phyloP scores from a whole-genome alignment of 169 alveolate genomes.

The Eimeria falciformis region DNA sequence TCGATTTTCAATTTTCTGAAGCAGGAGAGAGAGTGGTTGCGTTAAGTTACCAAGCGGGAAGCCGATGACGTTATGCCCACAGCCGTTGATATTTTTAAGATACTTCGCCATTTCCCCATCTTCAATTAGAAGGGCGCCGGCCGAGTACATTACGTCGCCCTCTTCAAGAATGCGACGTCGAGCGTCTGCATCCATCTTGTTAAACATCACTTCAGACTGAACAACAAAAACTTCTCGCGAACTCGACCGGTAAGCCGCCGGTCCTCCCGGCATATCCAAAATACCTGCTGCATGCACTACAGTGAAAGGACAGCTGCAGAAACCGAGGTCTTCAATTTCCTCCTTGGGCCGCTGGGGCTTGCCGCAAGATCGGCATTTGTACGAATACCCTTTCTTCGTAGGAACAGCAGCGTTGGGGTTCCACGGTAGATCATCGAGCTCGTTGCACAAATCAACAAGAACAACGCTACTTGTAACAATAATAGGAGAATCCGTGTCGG shows the following conservation, averaged over 20 bases:
- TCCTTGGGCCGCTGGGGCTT: neutral
- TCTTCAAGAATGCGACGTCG: constrained; percentile 49
- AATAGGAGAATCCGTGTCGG: constrained; percentile 46
- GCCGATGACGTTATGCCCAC: constrained; percentile 67
- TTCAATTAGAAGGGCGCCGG: constrained; percentile 59
- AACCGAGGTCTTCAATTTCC: neutral
- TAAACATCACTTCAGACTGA: constrained; percentile 28
- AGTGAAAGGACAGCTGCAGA: constrained; percentile 30
- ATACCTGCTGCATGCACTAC: constrained; percentile 66
- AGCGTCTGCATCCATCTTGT: constrained; percentile 4
- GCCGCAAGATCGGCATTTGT: constrained; percentile 51
- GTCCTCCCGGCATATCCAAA: constrained; percentile 29
- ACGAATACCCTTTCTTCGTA: constrained; percentile 6
- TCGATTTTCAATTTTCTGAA: constrained; percentile 15
- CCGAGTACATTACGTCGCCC: constrained; percentile 64
- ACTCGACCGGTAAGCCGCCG: neutral
- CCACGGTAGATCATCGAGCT: constrained; percentile 42
- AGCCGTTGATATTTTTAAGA: constrained; percentile 39
- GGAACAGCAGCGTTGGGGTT: constrained; percentile 60
- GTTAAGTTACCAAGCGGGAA: constrained; percentile 8
- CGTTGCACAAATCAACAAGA: constrained; percentile 24
- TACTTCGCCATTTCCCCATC: constrained; percentile 57
- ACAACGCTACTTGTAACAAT: constrained; percentile 47
- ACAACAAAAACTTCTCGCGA: constrained; percentile 48
- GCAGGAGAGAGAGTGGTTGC: constrained; percentile 19